Evolutionary conservation across 345 rosid species (phyloP).

Genomic region (Arabidopsis thaliana): TAIR10.1 NC_003070.9:19264001-19264500

Average conservation of each 20-base stretch:
- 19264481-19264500: background rate
- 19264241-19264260: background rate
- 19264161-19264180: conserved; percentile 40
- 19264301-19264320: background rate
- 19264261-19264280: background rate
- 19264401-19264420: background rate
- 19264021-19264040: background rate
- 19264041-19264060: conserved; percentile 50
- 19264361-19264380: background rate
- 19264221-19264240: conserved; percentile 21
- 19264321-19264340: too few species aligned
- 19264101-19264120: conserved; percentile 34
- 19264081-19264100: conserved; percentile 47
- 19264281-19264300: background rate
- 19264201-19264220: conserved; percentile 27
- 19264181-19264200: conserved; percentile 40
- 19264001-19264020: background rate
- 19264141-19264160: conserved; percentile 46
- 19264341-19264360: background rate
- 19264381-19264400: conserved; percentile 25
- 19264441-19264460: conserved; percentile 1
- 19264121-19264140: conserved; percentile 43
- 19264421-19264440: conserved; percentile 3
- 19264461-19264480: conserved; percentile 25
- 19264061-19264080: conserved; percentile 50